Conservation (phyloP, 345 rosid species). For the Sapria himalayana region DNA sequence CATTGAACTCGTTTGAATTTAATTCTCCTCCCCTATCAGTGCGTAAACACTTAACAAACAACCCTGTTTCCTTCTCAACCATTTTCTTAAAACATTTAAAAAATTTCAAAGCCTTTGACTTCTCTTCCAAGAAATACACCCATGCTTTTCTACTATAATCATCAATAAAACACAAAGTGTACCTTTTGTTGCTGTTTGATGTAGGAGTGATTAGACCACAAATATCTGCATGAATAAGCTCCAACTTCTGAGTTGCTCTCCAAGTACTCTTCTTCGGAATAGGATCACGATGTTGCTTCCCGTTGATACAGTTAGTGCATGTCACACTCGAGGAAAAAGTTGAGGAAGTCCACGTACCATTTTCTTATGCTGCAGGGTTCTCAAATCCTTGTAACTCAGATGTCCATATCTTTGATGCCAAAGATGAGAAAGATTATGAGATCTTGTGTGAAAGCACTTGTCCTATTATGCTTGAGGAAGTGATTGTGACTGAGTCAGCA, state of each 20-base stretch:
- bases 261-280: neutral
- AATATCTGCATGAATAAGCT: neutral
- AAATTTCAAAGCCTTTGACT: neutral
- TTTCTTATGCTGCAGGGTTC: neutral
- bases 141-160: neutral
- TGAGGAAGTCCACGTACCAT: slow-evolving; percentile 1
- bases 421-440: too few species aligned
- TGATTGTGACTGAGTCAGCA: too few species aligned
- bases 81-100: neutral
- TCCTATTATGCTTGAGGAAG: neutral
- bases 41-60: neutral
- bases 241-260: neutral
- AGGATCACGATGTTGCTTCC: slow-evolving; percentile 2
- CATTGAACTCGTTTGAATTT: neutral
- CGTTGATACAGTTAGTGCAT: neutral
- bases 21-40: slow-evolving; percentile 5
- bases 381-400: neutral
- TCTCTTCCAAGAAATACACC: neutral
- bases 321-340: neutral
- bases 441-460: too few species aligned
- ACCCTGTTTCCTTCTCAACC: neutral
- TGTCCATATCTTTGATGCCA: neutral
- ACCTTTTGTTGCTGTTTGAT: neutral
- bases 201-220: neutral
- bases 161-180: slow-evolving; percentile 2